A percentile compares a stretch with the other conserved stretches of the same genome.
Conservation (phyloP, 495 filamentous ascomycete genomes). For the Aspergillus carlsbadensis region DNA sequence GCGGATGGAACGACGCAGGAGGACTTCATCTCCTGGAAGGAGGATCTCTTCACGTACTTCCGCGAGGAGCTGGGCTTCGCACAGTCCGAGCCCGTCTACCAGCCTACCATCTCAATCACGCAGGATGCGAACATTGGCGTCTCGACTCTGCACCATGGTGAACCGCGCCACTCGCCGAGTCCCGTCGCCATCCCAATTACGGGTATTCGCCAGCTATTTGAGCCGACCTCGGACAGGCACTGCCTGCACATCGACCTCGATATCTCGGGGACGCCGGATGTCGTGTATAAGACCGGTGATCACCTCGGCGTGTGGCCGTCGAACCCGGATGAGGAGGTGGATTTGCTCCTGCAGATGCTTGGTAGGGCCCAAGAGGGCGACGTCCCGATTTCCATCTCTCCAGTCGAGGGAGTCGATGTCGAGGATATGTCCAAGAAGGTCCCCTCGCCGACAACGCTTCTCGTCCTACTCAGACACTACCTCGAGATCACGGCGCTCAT, state of each 20-base stretch:
- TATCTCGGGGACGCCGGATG: conserved; percentile 40
- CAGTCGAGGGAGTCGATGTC: conserved; percentile 27
- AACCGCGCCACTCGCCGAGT: conserved; percentile 27
- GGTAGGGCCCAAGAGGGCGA: conserved; percentile 28
- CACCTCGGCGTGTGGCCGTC: conserved; percentile 72
- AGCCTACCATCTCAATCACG: conserved; percentile 39
- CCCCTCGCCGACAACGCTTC: conserved; percentile 42
- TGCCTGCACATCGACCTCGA: conserved; percentile 55
- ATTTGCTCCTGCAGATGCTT: conserved; percentile 36
- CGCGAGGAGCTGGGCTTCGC: conserved; percentile 33
- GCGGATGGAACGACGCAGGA: conserved; percentile 48
- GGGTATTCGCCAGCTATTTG: conserved; percentile 40
- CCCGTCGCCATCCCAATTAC: conserved; percentile 28
- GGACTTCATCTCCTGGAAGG: conserved; percentile 53
- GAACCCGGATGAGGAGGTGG: conserved; percentile 57
- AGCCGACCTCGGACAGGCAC: conserved; percentile 28
- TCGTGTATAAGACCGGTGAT: conserved; percentile 70
- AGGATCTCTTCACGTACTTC: conserved; percentile 40
- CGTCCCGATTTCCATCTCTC: conserved; percentile 30
- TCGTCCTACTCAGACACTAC: conserved; percentile 45
- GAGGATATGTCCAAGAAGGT: conserved; percentile 27
- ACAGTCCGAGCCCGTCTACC: conserved; percentile 37
- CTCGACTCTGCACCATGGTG: conserved; percentile 41
- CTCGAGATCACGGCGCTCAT: conserved; percentile 51
- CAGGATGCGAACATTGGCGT: conserved; percentile 38